These are phyloP conservation scores for Forsythia suspensa DNA, from an alignment of 257 asterid species.

Conservation along the genomic window DNA sequence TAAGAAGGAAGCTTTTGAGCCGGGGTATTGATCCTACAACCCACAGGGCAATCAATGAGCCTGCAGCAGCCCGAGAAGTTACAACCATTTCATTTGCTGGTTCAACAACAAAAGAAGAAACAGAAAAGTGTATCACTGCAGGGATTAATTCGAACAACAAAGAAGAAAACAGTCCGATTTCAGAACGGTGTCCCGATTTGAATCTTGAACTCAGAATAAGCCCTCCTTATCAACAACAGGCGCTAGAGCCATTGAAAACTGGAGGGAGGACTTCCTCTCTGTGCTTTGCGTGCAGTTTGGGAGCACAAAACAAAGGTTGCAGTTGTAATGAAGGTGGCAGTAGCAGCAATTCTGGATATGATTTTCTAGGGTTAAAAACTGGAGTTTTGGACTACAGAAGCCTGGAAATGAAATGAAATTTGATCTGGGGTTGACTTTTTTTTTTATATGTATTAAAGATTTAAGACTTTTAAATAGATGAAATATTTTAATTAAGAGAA, in stretches of 20 bases:
- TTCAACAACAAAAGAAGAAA: slow-evolving; percentile 16
- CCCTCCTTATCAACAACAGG: slow-evolving; percentile 35
- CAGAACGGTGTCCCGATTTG: slow-evolving; percentile 36
- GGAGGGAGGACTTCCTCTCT: slow-evolving; percentile 17
- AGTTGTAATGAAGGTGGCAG: slow-evolving; percentile 32
- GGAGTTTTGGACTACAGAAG: slow-evolving; percentile 66
- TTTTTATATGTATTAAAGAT: background rate
- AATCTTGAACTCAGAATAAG: slow-evolving; percentile 55
- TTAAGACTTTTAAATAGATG: background rate
- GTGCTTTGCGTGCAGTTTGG: slow-evolving; percentile 73
- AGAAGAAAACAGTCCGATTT: slow-evolving; percentile 18
- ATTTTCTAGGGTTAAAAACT: slow-evolving; percentile 46
- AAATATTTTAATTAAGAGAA: slow-evolving; percentile 1
- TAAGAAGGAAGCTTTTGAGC: slow-evolving; percentile 72
- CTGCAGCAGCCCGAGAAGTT: slow-evolving; percentile 16
- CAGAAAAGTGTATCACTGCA: background rate
- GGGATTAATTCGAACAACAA: background rate
- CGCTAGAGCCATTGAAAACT: slow-evolving; percentile 16
- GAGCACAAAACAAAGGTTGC: slow-evolving; percentile 68
- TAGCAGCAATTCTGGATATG: slow-evolving; percentile 39
- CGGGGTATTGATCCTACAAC: slow-evolving; percentile 83
- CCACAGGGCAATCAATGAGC: slow-evolving; percentile 58
- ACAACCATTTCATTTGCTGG: slow-evolving; percentile 37
- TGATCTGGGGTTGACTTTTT: background rate
- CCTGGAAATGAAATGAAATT: slow-evolving; percentile 51